phyloP scores from a whole-genome alignment of 306 rosid species.

The Rubus idaeus region DNA sequence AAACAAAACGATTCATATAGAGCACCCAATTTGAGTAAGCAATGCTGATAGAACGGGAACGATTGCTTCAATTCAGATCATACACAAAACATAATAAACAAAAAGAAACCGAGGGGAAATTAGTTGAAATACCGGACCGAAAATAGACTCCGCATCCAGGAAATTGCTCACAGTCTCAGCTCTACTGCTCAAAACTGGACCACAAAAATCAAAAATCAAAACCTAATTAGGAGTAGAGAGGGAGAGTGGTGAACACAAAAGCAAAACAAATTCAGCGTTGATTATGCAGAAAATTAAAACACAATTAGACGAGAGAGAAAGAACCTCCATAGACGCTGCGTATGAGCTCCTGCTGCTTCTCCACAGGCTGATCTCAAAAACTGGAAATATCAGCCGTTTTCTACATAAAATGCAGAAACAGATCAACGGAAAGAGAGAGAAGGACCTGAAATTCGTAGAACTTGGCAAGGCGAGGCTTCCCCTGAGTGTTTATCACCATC shows the following conservation, averaged over 20 bases:
- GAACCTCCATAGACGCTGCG: conserved; percentile 85
- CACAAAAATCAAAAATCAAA: neutral
- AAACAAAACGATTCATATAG: neutral
- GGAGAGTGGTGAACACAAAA: neutral
- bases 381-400: conserved; percentile 9
- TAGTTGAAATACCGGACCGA: conserved; percentile 58
- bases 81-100: neutral
- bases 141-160: conserved; percentile 76
- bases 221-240: neutral
- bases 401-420: neutral
- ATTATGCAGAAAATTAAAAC: neutral
- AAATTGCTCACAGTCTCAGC: conserved; percentile 91
- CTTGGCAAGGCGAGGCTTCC: conserved; percentile 89
- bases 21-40: neutral
- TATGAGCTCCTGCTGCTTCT: conserved; percentile 83
- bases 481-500: conserved; percentile 85
- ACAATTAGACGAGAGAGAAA: conserved; percentile 10
- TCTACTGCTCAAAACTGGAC: conserved; percentile 76
- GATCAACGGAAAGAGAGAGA: conserved; percentile 18
- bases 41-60: neutral
- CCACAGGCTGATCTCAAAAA: conserved; percentile 65
- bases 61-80: neutral
- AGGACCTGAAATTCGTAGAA: conserved; percentile 79
- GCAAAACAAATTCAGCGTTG: neutral
- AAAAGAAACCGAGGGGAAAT: neutral